Base-by-base conservation (phyloP, 2,329 filamentous ascomycete species). In the Epichloe brachyelytri region DNA sequence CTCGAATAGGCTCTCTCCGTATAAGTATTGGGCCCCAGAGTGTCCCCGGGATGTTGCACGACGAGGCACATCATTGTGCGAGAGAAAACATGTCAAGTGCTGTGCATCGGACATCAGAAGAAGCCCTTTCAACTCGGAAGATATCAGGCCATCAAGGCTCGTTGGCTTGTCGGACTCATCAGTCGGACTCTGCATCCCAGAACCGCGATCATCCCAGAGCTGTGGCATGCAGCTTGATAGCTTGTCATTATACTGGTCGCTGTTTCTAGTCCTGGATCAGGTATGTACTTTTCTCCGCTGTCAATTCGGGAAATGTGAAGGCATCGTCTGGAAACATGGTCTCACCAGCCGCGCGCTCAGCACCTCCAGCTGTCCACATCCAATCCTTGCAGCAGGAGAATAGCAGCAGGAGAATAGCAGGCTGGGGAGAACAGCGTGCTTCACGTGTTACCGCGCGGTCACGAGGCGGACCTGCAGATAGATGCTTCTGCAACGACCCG, bases 401-500 rank as follows among this genome's bases (percentile, higher is more conserved):
- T 45, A 46, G 22, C 30, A 30, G 6, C 17, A 19, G n/a, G 20
- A 22, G 38, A 20, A 14, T 1, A 22, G 4, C 11, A 26, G 11
- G 19, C 17, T 39, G 48, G 36, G 48, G 39, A n/a, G 30, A 36
- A 11, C 14, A 20, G 37, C 20, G 34, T 54, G 54, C 57, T 57
- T 53, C 52, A 54, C 53, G 53, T 26, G 22, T 26, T 56, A 53
- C 55, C 57, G 55, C 57, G 55, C 57, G 55, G 48, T 53, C 50
- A 41, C 40, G 19, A 34, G 20, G 47, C 43, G 38, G 43, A 46
- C 38, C 46, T n/a, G 46, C 34, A 15, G 19, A 50, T 41, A 15
- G 19, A 50, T 41, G 4, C 22, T 44, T 30, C 22, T 30, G 48
- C 22, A 37, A 12, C 30, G 14, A 38, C 22, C 34, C 48, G 48